Conservation (phyloP, 306 rosid species). For the Cicer bijugum region DNA sequence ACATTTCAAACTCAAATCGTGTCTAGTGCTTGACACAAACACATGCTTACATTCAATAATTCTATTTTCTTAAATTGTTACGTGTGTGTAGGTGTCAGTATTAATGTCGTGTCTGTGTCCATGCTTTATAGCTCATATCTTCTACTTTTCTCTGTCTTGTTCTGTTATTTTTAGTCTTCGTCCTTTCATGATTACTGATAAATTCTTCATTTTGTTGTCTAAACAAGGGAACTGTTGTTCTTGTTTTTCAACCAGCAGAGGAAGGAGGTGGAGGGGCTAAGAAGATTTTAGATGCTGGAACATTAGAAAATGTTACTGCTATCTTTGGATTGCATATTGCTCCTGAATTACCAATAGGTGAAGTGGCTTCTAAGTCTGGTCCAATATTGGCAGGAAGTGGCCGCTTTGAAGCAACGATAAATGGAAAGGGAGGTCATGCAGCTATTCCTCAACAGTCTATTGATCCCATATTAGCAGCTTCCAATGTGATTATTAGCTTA, state of each 20-base stretch:
- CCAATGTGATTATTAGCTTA: constrained; percentile 80
- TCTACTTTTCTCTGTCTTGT: constrained; percentile 10
- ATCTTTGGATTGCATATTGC: constrained; percentile 77
- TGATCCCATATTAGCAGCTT: constrained; percentile 87
- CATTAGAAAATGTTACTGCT: constrained; percentile 71
- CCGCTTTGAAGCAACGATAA: constrained; percentile 76
- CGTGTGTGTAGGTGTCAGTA: neutral
- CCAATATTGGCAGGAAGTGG: constrained; percentile 74
- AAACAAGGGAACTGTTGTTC: constrained; percentile 83
- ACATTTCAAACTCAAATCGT: neutral
- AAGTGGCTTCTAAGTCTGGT: constrained; percentile 69
- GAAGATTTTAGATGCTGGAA: constrained; percentile 65
- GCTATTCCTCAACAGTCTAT: constrained; percentile 84
- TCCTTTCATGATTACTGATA: constrained; percentile 20
- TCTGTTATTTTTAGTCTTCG: constrained; percentile 15
- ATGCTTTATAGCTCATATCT: neutral
- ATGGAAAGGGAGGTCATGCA: constrained; percentile 93
- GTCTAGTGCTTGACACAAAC: neutral
- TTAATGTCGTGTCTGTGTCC: neutral
- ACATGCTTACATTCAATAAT: neutral
- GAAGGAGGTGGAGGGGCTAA: constrained; percentile 88
- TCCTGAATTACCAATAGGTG: constrained; percentile 56
- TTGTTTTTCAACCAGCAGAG: constrained; percentile 97
- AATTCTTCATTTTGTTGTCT: constrained; percentile 21
- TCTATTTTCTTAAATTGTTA: neutral